These are phyloP conservation scores for Raffaelea ambrosiae DNA, from an alignment of 2,329 filamentous ascomycete species.

Conservation along the genomic window DNA sequence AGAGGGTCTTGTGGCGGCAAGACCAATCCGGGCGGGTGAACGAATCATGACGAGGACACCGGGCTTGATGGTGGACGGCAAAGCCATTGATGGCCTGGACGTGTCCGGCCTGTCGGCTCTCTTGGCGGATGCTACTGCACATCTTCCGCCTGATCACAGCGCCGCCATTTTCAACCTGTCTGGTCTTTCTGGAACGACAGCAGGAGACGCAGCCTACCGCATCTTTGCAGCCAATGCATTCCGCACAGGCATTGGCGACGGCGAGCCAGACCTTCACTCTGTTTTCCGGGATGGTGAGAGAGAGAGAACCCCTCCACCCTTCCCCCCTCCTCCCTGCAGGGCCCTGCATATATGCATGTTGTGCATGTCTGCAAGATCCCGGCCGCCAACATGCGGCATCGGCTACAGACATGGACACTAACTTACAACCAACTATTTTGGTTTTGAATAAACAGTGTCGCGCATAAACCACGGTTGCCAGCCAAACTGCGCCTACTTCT, in stretches of 20 bases:
- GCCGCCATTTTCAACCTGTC: slow-evolving; percentile 19
- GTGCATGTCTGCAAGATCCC: slow-evolving; percentile 3
- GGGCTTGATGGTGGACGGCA: slow-evolving; percentile 23
- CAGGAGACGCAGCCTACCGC: slow-evolving; percentile 17
- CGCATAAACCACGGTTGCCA: slow-evolving; percentile 32
- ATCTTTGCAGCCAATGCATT: slow-evolving; percentile 25
- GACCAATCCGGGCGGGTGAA: slow-evolving; percentile 18
- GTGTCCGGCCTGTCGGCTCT: slow-evolving; percentile 15
- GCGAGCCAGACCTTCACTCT: slow-evolving; percentile 19
- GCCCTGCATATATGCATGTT: too few species aligned
- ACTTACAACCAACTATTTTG: not conserved
- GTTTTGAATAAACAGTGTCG: slow-evolving; percentile 17
- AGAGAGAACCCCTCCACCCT: too few species aligned
- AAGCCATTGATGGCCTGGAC: slow-evolving; percentile 14
- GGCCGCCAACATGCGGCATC: not conserved
- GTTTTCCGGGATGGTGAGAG: slow-evolving; percentile 24
- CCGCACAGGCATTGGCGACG: slow-evolving; percentile 15
- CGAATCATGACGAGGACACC: slow-evolving; percentile 21
- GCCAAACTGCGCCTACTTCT: slow-evolving; percentile 30
- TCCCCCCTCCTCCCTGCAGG: too few species aligned
- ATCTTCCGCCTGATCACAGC: slow-evolving; percentile 14
- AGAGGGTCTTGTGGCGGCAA: slow-evolving; percentile 21
- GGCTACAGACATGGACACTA: not conserved
- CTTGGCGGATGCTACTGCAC: slow-evolving; percentile 17
- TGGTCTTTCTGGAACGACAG: slow-evolving; percentile 13